phyloP scores from a whole-genome alignment of 805 yeast genomes.

The Metschnikowia gelsemii region DNA sequence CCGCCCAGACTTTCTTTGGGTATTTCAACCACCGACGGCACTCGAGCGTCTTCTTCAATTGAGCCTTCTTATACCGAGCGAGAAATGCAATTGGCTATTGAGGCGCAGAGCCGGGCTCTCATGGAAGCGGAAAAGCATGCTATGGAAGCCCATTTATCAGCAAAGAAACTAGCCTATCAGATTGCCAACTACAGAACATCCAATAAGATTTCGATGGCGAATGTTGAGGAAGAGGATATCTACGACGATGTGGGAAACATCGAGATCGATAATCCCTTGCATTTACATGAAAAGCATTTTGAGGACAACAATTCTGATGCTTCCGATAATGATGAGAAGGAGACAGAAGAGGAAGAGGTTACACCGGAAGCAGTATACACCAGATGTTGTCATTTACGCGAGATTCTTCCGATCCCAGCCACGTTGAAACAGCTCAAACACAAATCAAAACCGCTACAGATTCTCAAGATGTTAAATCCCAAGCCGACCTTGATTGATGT shows the following conservation, averaged over 20 bases:
- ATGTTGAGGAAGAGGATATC: slow-evolving; percentile 24
- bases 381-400: slow-evolving; percentile 49
- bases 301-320: slow-evolving; percentile 16
- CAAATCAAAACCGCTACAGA: slow-evolving; percentile 52
- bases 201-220: slow-evolving; percentile 5
- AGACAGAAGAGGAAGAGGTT: slow-evolving; percentile 25
- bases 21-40: slow-evolving; percentile 47
- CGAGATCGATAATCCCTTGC: slow-evolving; percentile 73
- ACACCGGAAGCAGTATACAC: slow-evolving; percentile 52
- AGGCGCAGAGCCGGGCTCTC: slow-evolving; percentile 52
- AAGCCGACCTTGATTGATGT: slow-evolving; percentile 58
- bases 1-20: slow-evolving; percentile 69
- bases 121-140: slow-evolving; percentile 71
- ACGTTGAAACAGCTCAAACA: slow-evolving; percentile 53
- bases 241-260: slow-evolving; percentile 23
- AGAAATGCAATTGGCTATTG: slow-evolving; percentile 57
- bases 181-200: slow-evolving; percentile 46
- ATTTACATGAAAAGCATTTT: slow-evolving; percentile 55
- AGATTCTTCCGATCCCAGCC: slow-evolving; percentile 50
- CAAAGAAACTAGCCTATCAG: slow-evolving; percentile 67
- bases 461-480: slow-evolving; percentile 55
- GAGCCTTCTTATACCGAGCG: slow-evolving; percentile 39
- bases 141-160: slow-evolving; percentile 71
- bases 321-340: slow-evolving; percentile 16
- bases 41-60: slow-evolving; percentile 16